Percentiles rank a stretch among this genome's conserved stretches.
Evolutionary conservation across 306 rosid genomes (phyloP).

Genomic region (Trichosanthes cucumerina): DNA sequence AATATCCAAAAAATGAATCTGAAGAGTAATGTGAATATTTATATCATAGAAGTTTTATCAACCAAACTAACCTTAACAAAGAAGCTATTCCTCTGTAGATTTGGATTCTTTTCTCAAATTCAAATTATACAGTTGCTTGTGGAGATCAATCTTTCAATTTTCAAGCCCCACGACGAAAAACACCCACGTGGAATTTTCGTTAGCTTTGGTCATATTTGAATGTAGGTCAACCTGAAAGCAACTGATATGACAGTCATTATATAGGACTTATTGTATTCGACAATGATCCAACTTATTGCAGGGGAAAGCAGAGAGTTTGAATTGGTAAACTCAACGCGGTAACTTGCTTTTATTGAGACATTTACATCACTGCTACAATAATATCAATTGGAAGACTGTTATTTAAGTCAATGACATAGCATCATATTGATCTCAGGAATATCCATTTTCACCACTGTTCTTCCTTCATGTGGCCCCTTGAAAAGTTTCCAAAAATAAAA

Average conservation of each 20-base stretch:
- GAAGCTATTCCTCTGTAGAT: constrained; percentile 2
- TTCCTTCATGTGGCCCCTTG: not conserved
- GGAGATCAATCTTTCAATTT: not conserved
- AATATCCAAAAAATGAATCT: constrained; percentile 23
- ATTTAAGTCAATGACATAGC: not conserved
- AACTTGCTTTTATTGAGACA: not conserved
- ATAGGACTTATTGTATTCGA: not conserved
- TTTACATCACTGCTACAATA: constrained; percentile 2
- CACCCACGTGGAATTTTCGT: not conserved
- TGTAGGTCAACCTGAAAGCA: not conserved
- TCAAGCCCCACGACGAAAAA: not conserved
- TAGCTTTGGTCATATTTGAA: not conserved
- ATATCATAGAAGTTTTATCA: not conserved
- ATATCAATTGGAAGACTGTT: not conserved
- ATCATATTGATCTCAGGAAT: not conserved
- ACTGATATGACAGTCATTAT: not conserved
- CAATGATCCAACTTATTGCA: not conserved
- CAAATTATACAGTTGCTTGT: not conserved
- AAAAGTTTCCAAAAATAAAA: not conserved
- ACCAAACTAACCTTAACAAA: not conserved
- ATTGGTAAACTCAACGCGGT: not conserved
- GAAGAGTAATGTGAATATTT: constrained; percentile 28
- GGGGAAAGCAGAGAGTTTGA: not conserved
- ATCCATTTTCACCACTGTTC: not conserved
- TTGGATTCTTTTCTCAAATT: not conserved